phyloP scores from a whole-genome alignment of 2,329 filamentous ascomycete genomes.

The Fusarium sp. region DNA sequence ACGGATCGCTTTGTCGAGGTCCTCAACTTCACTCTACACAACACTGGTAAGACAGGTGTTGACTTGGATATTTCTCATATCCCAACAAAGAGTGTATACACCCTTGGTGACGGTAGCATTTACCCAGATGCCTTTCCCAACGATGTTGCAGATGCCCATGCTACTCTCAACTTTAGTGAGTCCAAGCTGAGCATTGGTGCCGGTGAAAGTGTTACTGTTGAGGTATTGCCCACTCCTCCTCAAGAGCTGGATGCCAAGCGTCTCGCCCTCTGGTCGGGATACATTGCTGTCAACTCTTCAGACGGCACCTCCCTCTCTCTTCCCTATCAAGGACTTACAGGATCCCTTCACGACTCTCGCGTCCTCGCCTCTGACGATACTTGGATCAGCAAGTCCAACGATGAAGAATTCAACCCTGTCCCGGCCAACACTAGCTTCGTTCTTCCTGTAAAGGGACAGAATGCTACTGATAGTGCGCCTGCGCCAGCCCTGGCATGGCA shows the following conservation, averaged over 20 bases:
- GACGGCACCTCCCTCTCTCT: not conserved
- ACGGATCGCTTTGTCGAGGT: not conserved
- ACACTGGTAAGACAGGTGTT: not conserved
- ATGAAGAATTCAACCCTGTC: not conserved
- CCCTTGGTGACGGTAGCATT: not conserved
- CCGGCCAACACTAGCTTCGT: conserved; percentile 50
- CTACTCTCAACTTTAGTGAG: not conserved
- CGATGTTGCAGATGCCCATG: not conserved
- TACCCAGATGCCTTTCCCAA: not conserved
- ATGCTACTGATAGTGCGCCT: conserved; percentile 43
- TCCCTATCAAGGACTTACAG: not conserved
- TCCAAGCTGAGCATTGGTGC: not conserved
- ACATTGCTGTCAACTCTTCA: not conserved
- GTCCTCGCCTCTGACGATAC: not conserved
- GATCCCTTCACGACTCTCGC: not conserved
- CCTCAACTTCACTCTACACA: conserved; percentile 4
- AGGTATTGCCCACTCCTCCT: not conserved
- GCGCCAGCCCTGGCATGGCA: conserved; percentile 53
- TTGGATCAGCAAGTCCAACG: not conserved
- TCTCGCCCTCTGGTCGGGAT: not conserved
- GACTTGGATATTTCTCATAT: not conserved
- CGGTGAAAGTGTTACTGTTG: not conserved
- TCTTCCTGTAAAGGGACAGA: conserved; percentile 53
- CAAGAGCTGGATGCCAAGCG: not conserved
- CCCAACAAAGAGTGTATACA: not conserved